A percentile compares a stretch with the other conserved stretches of the same genome.
phyloP scores from a whole-genome alignment of 306 rosid species.

The Prunus armeniaca region DNA sequence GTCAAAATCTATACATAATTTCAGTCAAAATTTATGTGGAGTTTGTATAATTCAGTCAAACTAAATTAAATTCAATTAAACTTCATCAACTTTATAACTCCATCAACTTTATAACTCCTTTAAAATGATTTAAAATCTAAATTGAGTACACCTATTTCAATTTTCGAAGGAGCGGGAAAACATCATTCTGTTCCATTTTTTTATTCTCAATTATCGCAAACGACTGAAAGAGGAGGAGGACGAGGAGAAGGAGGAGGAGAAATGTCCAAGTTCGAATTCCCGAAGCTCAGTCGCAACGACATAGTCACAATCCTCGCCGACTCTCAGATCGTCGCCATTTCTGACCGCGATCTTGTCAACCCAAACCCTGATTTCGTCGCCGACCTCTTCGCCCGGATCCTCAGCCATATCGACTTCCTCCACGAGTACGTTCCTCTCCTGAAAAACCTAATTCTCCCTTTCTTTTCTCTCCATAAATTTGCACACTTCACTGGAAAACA shows the following conservation, averaged over 20 bases:
- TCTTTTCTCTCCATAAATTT: neutral
- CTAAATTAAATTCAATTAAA: no score
- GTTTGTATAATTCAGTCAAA: no score
- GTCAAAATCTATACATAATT: no score
- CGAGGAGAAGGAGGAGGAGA: neutral
- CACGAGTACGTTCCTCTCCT: slow-evolving; percentile 33
- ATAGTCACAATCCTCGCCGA: slow-evolving; percentile 36
- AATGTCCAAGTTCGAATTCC: slow-evolving; percentile 70
- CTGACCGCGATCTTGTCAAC: slow-evolving; percentile 53
- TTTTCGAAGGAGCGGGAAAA: no score
- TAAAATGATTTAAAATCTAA: no score
- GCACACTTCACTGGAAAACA: neutral
- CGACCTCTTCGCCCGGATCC: slow-evolving; percentile 60
- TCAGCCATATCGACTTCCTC: slow-evolving; percentile 48
- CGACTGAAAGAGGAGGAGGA: neutral
- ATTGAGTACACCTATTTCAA: no score
- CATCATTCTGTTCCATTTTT: no score
- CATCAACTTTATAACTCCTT: no score
- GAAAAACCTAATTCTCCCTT: neutral
- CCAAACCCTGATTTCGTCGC: slow-evolving; percentile 48
- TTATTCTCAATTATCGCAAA: no score
- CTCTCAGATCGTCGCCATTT: slow-evolving; percentile 45
- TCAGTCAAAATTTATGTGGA: no score
- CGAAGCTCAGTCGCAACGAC: slow-evolving; percentile 50
- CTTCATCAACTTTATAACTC: no score